Conservation (phyloP, 2,329 filamentous ascomycete genomes). For the Fusarium ambrosium region DNA sequence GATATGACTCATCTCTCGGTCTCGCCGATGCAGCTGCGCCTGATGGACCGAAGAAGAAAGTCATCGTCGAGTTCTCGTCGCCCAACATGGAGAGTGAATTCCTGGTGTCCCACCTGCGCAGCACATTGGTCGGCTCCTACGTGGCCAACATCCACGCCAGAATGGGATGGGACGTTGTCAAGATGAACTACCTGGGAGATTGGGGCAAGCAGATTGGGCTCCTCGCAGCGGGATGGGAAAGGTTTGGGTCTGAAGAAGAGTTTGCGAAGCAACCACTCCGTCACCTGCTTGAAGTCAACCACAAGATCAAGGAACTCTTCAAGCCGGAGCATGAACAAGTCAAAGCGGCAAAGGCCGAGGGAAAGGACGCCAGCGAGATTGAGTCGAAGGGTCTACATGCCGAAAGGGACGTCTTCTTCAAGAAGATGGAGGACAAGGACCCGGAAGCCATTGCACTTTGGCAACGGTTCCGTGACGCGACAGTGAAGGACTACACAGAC, state of each 20-base stretch:
- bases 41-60: slow-evolving; percentile 46
- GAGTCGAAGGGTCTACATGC: slow-evolving; percentile 57
- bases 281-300: slow-evolving; percentile 77
- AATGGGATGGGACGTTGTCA: slow-evolving; percentile 76
- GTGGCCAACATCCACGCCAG: slow-evolving; percentile 74
- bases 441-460: slow-evolving; percentile 65
- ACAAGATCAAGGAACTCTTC: slow-evolving; percentile 74
- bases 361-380: slow-evolving; percentile 54
- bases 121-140: slow-evolving; percentile 79
- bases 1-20: slow-evolving; percentile 39
- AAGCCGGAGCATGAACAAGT: slow-evolving; percentile 71
- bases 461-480: slow-evolving; percentile 67
- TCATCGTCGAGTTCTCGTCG: slow-evolving; percentile 80
- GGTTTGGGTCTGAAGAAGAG: slow-evolving; percentile 74
- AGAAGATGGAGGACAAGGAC: slow-evolving; percentile 71
- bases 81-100: slow-evolving; percentile 83
- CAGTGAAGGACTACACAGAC: slow-evolving; percentile 66
- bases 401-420: slow-evolving; percentile 69
- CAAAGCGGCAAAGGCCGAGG: slow-evolving; percentile 60
- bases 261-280: slow-evolving; percentile 75
- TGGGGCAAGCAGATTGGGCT: slow-evolving; percentile 79
- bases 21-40: slow-evolving; percentile 16
- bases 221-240: slow-evolving; percentile 74
- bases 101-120: slow-evolving; percentile 76
- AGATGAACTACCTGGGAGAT: slow-evolving; percentile 80